Conservation (phyloP, 768 basidiomycete genomes). For the Hemileccinum rubropunctum region DNA sequence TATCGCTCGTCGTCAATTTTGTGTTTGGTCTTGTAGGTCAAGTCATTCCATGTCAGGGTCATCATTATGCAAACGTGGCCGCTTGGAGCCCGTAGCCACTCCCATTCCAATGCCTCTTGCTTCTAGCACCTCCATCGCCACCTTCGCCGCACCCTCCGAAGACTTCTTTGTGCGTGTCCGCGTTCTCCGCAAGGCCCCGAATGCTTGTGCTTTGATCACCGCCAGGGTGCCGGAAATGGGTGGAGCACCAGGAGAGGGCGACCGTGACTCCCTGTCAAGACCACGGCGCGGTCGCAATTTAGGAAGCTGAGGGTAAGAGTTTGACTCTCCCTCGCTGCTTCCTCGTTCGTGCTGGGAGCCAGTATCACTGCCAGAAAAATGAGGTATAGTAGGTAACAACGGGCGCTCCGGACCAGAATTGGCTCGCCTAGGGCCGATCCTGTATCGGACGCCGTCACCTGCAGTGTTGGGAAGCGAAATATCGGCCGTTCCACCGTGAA, state of each 20-base stretch:
- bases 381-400: slow-evolving; percentile 45
- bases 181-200: slow-evolving; percentile 79
- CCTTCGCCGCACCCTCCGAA: slow-evolving; percentile 67
- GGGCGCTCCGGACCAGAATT: slow-evolving; percentile 50
- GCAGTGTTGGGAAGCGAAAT: slow-evolving; percentile 53
- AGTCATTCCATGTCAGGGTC: slow-evolving; percentile 44
- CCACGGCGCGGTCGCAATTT: slow-evolving; percentile 50
- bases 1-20: slow-evolving; percentile 23
- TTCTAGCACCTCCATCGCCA: slow-evolving; percentile 79
- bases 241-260: slow-evolving; percentile 45
- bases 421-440: slow-evolving; percentile 48
- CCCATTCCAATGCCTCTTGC: slow-evolving; percentile 69
- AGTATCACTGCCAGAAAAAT: slow-evolving; percentile 50
- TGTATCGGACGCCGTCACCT: slow-evolving; percentile 59
- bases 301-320: slow-evolving; percentile 37
- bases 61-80: slow-evolving; percentile 50
- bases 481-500: slow-evolving; percentile 74
- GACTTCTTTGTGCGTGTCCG: slow-evolving; percentile 70
- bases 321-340: slow-evolving; percentile 56
- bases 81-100: slow-evolving; percentile 35
- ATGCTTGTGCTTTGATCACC: slow-evolving; percentile 89
- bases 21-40: slow-evolving; percentile 11
- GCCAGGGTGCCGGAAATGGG: slow-evolving; percentile 78
- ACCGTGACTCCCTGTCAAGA: slow-evolving; percentile 44
- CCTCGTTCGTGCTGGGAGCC: slow-evolving; percentile 50